phyloP scores from a whole-genome alignment of 1,284 basidiomycete species.

The Sanghuangporus weigelae region DNA sequence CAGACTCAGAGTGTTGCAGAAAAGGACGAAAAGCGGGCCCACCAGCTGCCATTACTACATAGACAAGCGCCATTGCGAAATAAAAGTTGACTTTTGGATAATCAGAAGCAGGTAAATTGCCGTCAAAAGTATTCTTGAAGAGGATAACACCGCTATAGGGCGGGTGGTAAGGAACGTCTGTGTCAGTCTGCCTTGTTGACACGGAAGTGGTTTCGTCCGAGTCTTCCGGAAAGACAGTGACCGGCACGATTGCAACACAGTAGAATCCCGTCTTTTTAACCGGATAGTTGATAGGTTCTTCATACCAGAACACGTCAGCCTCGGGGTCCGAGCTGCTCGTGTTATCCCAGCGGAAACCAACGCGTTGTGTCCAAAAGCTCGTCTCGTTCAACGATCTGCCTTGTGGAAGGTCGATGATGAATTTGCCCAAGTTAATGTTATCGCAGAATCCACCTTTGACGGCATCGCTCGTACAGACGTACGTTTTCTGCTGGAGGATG shows the following conservation, averaged over 20 bases:
- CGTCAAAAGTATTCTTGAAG: conserved; percentile 88
- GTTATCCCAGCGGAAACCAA: conserved; percentile 43
- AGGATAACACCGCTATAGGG: conserved; percentile 76
- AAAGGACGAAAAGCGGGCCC: background rate
- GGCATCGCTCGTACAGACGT: conserved; percentile 81
- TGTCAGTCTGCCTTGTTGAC: conserved; percentile 21
- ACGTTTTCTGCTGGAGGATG: conserved; percentile 69
- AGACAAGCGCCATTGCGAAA: conserved; percentile 26
- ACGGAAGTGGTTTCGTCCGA: conserved; percentile 19
- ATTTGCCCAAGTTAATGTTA: conserved; percentile 68
- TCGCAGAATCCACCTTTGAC: conserved; percentile 68
- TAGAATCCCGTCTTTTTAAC: conserved; percentile 93
- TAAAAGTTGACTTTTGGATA: conserved; percentile 94
- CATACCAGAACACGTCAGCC: conserved; percentile 47
- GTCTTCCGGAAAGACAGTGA: conserved; percentile 52
- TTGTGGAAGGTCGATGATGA: conserved; percentile 73
- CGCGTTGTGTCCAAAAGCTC: conserved; percentile 72
- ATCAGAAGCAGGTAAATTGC: conserved; percentile 87
- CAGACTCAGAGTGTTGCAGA: conserved; percentile 48
- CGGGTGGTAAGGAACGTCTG: conserved; percentile 64
- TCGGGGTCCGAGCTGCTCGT: conserved; percentile 13
- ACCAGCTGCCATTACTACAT: conserved; percentile 1
- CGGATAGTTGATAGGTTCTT: conserved; percentile 65
- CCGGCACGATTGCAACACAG: conserved; percentile 85
- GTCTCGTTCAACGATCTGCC: conserved; percentile 62